Evolutionary conservation across 805 yeast species (phyloP), one percentile per base, ranked within the genome.

Genomic region (Yarrowia divulgata): DNA sequence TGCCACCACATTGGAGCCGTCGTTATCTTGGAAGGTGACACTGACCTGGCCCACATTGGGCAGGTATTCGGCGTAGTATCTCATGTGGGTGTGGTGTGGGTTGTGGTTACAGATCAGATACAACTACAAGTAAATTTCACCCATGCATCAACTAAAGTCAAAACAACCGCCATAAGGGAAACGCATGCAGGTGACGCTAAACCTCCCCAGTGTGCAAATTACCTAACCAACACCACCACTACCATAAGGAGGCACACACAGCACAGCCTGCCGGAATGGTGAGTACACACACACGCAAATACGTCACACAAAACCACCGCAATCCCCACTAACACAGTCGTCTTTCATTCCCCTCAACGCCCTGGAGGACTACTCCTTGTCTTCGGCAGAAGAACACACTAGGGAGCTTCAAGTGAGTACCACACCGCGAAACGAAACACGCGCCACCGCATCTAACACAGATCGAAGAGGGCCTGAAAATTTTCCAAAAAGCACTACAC

Each of bases 361-460:
- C 57, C 85, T 85, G 49, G 94, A 90, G 69, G 96, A 90, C 75
- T 91, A 90, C 64, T 79, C 85, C 6, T 79, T 79, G 19, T 81
- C 85, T 43, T 94, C 91, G 72, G 90, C 89, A 42, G 97, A 93
- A 72, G 94, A 92, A 72, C 97, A 93, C 74, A 90, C 98, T 0
- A 82, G 97, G 60, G 99, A 95, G 76, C 81, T 94, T 32, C 98
- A 94, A 74, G 85, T 86, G 60, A 48, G 76, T 67, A 23, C 5
- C n/a, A n/a, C n/a, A n/a, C 18, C 49, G 19, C 29, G 23, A 6
- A 8, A 52, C 67, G 8, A 12, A 8, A 48, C 19, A 46, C 54
- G 34, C 46, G 35, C 37, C 29, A 48, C 34, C 14, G 35, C 34
- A 3, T 8, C 62, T 43, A 66, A 52, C 52, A 12, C 48, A 74